A percentile compares a stretch with the other conserved stretches of the same genome.
These are phyloP conservation scores for Plectosphaerella sp. DNA, from an alignment of 2,329 filamentous ascomycete species.

Conservation along the genomic window DNA sequence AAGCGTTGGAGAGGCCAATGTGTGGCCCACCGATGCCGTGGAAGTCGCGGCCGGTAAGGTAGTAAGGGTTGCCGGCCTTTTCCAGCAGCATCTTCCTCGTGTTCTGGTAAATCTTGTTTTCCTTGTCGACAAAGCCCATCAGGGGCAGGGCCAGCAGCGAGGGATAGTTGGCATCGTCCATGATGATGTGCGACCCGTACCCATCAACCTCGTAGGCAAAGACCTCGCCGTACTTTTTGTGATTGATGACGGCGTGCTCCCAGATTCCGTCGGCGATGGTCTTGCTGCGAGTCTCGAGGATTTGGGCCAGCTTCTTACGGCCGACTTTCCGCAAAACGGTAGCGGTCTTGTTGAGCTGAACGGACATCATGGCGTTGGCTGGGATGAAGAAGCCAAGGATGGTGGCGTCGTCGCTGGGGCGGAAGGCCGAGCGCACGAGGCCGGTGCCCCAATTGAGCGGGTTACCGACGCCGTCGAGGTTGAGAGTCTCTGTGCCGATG, in stretches of 20 bases:
- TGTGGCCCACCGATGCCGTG: constrained; percentile 77
- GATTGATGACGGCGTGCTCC: constrained; percentile 76
- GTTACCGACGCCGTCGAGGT: constrained; percentile 80
- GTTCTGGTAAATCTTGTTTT: constrained; percentile 76
- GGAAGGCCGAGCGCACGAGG: constrained; percentile 84
- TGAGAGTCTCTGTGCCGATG: constrained; percentile 85
- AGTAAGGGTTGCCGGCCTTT: constrained; percentile 82
- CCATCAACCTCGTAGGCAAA: constrained; percentile 89
- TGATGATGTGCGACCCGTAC: constrained; percentile 75
- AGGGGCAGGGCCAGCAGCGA: constrained; percentile 74
- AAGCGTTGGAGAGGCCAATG: constrained; percentile 84
- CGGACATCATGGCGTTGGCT: constrained; percentile 92
- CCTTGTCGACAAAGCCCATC: constrained; percentile 65
- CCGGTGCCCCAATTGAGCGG: constrained; percentile 81
- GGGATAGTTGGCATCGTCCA: constrained; percentile 88
- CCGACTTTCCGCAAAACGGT: constrained; percentile 60
- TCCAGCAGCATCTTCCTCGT: constrained; percentile 75
- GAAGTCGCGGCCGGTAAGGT: constrained; percentile 70
- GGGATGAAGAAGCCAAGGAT: constrained; percentile 95
- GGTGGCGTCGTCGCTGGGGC: constrained; percentile 91
- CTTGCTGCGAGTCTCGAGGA: constrained; percentile 54
- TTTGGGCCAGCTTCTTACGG: constrained; percentile 48
- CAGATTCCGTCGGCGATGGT: constrained; percentile 73
- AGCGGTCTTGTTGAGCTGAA: constrained; percentile 75
- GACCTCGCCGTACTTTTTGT: constrained; percentile 71